Evolutionary conservation across 1,139 yeast species (phyloP), one percentile per base, ranked within the genome.

Genomic region (Lodderomyces metapsilosis): DNA sequence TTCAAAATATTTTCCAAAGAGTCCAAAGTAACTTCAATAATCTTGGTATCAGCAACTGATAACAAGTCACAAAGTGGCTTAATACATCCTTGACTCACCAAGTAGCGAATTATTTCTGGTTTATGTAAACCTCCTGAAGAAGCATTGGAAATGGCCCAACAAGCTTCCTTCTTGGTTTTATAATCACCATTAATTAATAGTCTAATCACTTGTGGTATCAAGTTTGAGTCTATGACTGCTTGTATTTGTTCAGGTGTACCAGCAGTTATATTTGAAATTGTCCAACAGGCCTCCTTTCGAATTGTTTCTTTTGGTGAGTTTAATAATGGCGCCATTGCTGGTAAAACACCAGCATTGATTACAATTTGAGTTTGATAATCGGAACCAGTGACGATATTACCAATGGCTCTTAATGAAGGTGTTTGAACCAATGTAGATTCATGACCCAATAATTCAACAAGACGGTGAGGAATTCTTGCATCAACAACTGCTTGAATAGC

Each of bases 81-180:
- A 66, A 92, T 91, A 70, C 98, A 89, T 32, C 98, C 98, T 69
- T 92, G 98, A 54, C 76, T 74, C 33, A 92, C 98, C 54, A 92
- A 78, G 66, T 89, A 92, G 54, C 92, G 80, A 54, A 92, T 91
- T 64, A 89, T 96, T 42, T 89, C 96, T 6, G 98, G 98, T 62
- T 83, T 85, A 37, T 85, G 76, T 53, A 89, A 75, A 27, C 97
- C 98, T 56, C 98, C 98, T 15, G 96, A 86, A 15, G 96, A 87
- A 35, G 98, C 98, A 62, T 92, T 92, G 27, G 98, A 89, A 54
- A 92, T 86, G 28, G 98, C 98, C 98, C 98, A 92, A 74, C 98
- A 91, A 9, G 98, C 98, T 71, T 92, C 98, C 68, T 92, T 92
- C 64, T 88, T 87, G 34, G 98, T 92, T 71, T 88, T 89, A 73